Evolutionary conservation across 129 eudicot genomes (phyloP), one percentile per base, ranked within the genome.

Genomic region (Ambrosia trifida): DNA sequence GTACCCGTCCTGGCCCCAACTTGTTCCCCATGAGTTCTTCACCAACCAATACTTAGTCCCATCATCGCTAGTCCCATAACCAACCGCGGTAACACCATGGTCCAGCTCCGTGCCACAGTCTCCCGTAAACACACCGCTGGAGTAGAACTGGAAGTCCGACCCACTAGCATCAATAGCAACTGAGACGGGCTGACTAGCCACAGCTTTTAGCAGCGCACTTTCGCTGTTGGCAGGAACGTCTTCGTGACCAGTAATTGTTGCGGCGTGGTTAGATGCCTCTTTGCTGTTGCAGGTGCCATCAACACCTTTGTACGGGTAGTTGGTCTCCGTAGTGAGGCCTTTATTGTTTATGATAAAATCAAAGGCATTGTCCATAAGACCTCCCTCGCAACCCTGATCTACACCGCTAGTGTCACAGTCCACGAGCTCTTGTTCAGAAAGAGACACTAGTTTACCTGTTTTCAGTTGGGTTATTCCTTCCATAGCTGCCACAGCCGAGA

Each of bases 41-140:
- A 52, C 76, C 32, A 72, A 16, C 76, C 76, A 72, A 41, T 73
- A 73, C 62, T 73, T 73, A 0, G 70, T 73, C 44, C 70, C 70
- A 5, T 73, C 77, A 3, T 35, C 33, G 18, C 18, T 62, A 20
- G 46, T 50, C 0, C 77, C 77, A 31, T 73, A 72, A 4, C 77
- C 77, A 11, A 73, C 70, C 11, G 61, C 60, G 31, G 70, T 73
- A 17, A 73, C 77, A 16, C 77, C 77, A 46, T 73, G 77, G 19
- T 73, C 77, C 4, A 73, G 77, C 4, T 73, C 63, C 0, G 77
- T 73, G 19, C 77, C 77, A 45, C 76, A 72, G 3, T 72, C 68
- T 43, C 76, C 76, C 10, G 58, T 59, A 59, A 72, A 72, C 30
- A 73, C 70, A 16, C 78, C 78, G 11, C 52, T 73, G 0, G 70